phyloP scores from a whole-genome alignment of 805 yeast species.

The Wickerhamiella vanderwaltii region DNA sequence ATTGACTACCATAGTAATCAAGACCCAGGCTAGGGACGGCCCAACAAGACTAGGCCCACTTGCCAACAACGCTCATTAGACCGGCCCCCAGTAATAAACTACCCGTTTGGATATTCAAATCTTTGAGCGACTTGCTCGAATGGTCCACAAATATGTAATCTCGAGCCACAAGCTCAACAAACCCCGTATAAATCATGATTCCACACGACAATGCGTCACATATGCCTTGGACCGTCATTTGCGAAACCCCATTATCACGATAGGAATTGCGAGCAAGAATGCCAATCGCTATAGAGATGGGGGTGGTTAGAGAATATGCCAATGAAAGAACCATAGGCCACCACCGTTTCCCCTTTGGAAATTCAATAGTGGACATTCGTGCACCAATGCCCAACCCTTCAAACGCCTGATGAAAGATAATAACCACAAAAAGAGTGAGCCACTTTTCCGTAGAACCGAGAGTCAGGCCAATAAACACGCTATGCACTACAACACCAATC shows the following conservation, averaged over 20 bases:
- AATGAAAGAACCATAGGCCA: slow-evolving; percentile 41
- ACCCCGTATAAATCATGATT: slow-evolving; percentile 55
- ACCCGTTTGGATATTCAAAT: slow-evolving; percentile 32
- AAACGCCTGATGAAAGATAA: slow-evolving; percentile 64
- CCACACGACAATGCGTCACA: slow-evolving; percentile 65
- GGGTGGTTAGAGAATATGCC: slow-evolving; percentile 50
- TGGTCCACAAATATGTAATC: slow-evolving; percentile 45
- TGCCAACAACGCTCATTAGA: slow-evolving; percentile 60
- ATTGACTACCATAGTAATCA: too few relatives aligned
- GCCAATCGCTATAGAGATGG: slow-evolving; percentile 62
- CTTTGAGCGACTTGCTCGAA: slow-evolving; percentile 32
- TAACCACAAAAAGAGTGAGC: slow-evolving; percentile 47
- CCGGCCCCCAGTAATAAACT: slow-evolving; percentile 47
- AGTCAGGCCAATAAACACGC: slow-evolving; percentile 60
- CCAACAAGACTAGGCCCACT: slow-evolving; percentile 51
- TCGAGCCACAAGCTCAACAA: slow-evolving; percentile 64
- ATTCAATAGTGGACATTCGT: slow-evolving; percentile 46
- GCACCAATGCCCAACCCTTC: slow-evolving; percentile 75
- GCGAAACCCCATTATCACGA: slow-evolving; percentile 40
- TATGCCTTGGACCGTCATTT: slow-evolving; percentile 48
- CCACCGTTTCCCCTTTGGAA: slow-evolving; percentile 38
- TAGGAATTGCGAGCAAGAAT: slow-evolving; percentile 53
- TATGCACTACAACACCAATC: slow-evolving; percentile 64
- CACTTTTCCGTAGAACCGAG: slow-evolving; percentile 56
- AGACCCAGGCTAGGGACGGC: too few relatives aligned